phyloP scores from a whole-genome alignment of 192 early-diverging fungal species.

The Coemansia sp. region DNA sequence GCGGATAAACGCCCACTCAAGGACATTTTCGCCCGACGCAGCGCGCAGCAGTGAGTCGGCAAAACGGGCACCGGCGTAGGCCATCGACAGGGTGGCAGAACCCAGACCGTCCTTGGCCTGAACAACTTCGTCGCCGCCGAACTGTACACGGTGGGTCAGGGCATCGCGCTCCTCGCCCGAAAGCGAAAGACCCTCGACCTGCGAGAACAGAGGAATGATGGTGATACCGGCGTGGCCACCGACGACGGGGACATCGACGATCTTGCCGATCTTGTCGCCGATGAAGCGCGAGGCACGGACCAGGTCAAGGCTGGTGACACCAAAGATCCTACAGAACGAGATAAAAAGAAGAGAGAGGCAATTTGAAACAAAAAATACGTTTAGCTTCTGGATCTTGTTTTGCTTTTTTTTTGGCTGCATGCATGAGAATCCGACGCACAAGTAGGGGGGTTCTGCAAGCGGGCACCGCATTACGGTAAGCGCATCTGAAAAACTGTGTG shows the following conservation, averaged over 20 bases:
- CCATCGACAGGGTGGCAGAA: constrained; percentile 90
- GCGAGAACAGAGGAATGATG: constrained; percentile 93
- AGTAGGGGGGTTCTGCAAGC: too few relatives aligned
- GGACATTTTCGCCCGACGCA: constrained; percentile 70
- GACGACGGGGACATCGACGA: constrained; percentile 82
- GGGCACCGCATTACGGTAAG: constrained; percentile 14
- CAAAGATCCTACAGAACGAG: constrained; percentile 69
- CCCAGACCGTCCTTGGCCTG: constrained; percentile 98
- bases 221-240: constrained; percentile 98
- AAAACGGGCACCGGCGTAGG: constrained; percentile 88
- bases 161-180: constrained; percentile 84
- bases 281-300: constrained; percentile 97
- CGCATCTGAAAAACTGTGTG: background rate
- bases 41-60: constrained; percentile 86
- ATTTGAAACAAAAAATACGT: background rate
- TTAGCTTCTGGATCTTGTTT: background rate
- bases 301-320: constrained; percentile 96
- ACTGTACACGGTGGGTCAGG: constrained; percentile 97
- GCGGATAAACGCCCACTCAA: constrained; percentile 89
- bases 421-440: background rate
- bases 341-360: background rate
- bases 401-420: too few relatives aligned
- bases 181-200: constrained; percentile 68
- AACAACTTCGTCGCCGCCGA: constrained; percentile 99
- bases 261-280: constrained; percentile 72